Evolutionary conservation across 164 flowering plant species (phyloP).

Genomic region (Sextonia rubra): DNA sequence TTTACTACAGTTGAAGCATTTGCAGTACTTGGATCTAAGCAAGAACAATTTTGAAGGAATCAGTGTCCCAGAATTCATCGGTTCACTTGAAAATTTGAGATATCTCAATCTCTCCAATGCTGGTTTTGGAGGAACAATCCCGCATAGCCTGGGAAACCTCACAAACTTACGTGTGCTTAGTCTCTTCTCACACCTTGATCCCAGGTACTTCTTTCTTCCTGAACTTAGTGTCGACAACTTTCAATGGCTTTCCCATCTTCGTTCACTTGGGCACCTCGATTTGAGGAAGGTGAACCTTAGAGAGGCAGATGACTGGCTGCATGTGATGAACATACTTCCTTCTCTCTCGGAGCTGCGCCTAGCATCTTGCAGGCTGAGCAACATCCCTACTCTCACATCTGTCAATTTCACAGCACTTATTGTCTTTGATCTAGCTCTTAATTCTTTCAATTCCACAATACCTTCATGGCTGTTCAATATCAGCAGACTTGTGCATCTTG

Average conservation of each 20-base stretch:
- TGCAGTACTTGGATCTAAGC: constrained; percentile 9
- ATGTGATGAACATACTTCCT: neutral
- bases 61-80: constrained; percentile 7
- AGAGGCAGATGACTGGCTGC: constrained; percentile 1
- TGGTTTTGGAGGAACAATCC: neutral
- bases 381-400: neutral
- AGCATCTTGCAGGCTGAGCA: neutral
- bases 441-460: neutral
- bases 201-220: neutral
- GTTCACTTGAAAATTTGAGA: neutral
- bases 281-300: constrained; percentile 1
- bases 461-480: neutral
- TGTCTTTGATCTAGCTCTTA: neutral
- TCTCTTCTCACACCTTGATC: neutral
- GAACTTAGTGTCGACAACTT: neutral
- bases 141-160: constrained; percentile 10
- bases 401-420: constrained; percentile 5
- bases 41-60: neutral
- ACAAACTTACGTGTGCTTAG: neutral
- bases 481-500: neutral
- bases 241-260: neutral
- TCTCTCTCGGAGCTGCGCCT: neutral
- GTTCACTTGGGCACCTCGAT: neutral
- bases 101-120: constrained; percentile 5
- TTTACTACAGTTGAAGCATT: constrained; percentile 4